A percentile compares a stretch with the other conserved stretches of the same genome.
Evolutionary conservation across 2,329 filamentous ascomycete species (phyloP).

Genomic region (Calonectria leucothoes): DNA sequence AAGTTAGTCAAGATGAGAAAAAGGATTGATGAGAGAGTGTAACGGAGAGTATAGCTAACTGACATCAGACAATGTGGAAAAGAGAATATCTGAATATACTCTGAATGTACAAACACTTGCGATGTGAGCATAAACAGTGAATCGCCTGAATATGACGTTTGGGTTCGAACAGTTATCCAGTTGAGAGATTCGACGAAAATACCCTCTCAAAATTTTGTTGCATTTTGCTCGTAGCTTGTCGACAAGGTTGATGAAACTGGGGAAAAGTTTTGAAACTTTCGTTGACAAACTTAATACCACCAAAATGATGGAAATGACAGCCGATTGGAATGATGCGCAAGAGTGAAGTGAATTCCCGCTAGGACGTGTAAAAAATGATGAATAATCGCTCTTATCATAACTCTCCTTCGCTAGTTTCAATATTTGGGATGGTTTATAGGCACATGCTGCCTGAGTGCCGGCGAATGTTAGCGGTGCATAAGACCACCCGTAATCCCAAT

Average conservation of each 20-base stretch:
- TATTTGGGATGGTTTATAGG: neutral
- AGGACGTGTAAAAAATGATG: no score
- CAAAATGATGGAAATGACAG: neutral
- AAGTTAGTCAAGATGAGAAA: neutral
- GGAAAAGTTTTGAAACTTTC: neutral
- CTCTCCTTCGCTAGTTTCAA: neutral
- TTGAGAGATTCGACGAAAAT: neutral
- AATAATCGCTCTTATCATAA: no score
- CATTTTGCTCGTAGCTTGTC: neutral
- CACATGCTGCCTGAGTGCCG: neutral
- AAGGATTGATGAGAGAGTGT: no score
- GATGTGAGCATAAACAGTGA: neutral
- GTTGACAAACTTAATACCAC: neutral
- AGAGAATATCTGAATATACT: neutral
- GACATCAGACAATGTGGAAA: neutral
- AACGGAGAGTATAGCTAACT: no score
- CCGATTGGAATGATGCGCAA: neutral
- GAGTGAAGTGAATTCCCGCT: neutral
- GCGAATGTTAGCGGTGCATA: neutral
- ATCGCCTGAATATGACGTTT: neutral
- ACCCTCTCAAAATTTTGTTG: neutral
- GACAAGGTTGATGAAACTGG: neutral
- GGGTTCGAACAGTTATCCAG: neutral
- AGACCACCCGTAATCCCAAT: no score
- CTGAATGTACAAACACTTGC: neutral